phyloP scores from a whole-genome alignment of 352 stramenopile genomes.

The Phytophthora brassicae region DNA sequence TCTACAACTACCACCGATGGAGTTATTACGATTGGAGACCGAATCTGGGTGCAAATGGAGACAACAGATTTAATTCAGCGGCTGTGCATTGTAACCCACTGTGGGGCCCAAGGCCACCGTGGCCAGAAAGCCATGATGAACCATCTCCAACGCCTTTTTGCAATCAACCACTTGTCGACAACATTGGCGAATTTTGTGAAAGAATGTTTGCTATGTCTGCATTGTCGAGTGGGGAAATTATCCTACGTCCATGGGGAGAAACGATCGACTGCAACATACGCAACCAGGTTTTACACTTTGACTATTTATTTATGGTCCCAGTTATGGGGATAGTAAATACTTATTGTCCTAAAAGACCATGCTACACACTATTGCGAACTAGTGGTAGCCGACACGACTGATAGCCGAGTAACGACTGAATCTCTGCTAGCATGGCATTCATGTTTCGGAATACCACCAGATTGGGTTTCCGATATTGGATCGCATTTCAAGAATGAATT shows the following conservation, averaged over 20 bases:
- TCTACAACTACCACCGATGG: neutral
- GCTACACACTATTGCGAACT: constrained; percentile 33
- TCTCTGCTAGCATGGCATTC: no score
- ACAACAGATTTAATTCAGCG: neutral
- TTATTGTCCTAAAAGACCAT: constrained; percentile 40
- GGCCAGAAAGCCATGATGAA: neutral
- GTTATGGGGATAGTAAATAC: constrained; percentile 18
- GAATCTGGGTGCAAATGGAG: neutral
- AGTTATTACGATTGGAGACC: neutral
- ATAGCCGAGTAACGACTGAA: no score
- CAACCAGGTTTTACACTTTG: constrained; percentile 38
- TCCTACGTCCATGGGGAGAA: constrained; percentile 1
- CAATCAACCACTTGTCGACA: neutral
- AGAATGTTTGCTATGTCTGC: neutral
- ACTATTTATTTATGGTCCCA: constrained; percentile 32
- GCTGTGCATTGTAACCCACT: neutral
- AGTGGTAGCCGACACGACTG: neutral
- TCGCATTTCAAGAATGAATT: no score
- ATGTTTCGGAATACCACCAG: no score
- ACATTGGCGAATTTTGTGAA: neutral
- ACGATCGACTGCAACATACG: constrained; percentile 12
- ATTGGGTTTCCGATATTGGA: no score
- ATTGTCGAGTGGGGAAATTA: neutral
- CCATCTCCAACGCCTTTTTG: neutral
- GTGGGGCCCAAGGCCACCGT: neutral